A percentile compares a stretch with the other conserved stretches of the same genome.
Evolutionary conservation across 2,329 filamentous ascomycete species (phyloP).

Genomic region (Eutypella sp.): DNA sequence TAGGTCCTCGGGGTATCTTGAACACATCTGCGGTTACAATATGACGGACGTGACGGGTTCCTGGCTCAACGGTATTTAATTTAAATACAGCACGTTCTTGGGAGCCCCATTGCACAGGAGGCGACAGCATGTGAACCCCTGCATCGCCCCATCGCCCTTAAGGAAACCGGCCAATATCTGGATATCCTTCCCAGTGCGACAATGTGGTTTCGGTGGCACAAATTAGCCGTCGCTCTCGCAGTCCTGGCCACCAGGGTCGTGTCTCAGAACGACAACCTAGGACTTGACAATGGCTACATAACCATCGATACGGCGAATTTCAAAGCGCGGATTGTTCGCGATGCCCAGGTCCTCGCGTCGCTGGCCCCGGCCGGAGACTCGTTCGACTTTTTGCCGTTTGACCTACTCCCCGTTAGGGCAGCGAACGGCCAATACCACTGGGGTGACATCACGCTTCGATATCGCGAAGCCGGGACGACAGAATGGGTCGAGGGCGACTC

Average conservation of each 20-base stretch:
- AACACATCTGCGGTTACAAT: not conserved
- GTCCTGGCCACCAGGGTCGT: conserved; percentile 9
- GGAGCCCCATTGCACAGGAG: no score
- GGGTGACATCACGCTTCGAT: conserved; percentile 53
- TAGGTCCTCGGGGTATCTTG: no score
- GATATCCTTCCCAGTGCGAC: no score
- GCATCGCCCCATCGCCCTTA: no score
- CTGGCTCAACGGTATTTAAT: not conserved
- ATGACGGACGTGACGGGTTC: not conserved
- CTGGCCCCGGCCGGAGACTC: conserved; percentile 32
- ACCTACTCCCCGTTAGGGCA: conserved; percentile 41
- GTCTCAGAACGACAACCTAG: conserved; percentile 30
- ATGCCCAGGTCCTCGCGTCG: conserved; percentile 45
- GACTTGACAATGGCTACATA: conserved; percentile 35
- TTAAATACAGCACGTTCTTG: no score
- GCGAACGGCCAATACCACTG: conserved; percentile 52
- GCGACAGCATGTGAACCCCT: not conserved
- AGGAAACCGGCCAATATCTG: no score
- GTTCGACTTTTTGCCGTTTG: conserved; percentile 53
- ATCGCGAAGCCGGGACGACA: conserved; percentile 34
- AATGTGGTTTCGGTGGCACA: conserved; percentile 2
- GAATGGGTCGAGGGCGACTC: conserved; percentile 45
- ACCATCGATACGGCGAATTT: conserved; percentile 36
- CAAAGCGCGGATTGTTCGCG: conserved; percentile 35
- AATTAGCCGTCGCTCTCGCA: conserved; percentile 8